phyloP scores from a whole-genome alignment of 1,139 yeast species.

The Hyphopichia fennica region DNA sequence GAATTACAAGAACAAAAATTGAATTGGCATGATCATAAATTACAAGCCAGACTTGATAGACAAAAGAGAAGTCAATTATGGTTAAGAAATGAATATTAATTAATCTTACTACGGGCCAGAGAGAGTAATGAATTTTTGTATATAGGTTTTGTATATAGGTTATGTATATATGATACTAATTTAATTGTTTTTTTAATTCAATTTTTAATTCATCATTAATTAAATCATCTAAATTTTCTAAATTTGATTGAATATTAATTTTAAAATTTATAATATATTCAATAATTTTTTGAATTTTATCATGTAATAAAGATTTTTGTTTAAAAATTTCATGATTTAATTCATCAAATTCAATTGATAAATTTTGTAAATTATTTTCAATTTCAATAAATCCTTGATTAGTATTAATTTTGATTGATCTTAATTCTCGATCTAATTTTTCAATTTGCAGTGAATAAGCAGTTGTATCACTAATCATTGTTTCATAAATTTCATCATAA shows the following conservation, averaged over 20 bases:
- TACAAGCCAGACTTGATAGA: constrained; percentile 51
- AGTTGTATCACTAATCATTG: constrained; percentile 54
- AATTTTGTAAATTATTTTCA: constrained; percentile 57
- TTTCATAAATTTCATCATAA: constrained; percentile 59
- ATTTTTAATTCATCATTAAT: constrained; percentile 38
- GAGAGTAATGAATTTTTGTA: background rate
- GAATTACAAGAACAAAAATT: constrained; percentile 15
- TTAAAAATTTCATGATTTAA: constrained; percentile 47
- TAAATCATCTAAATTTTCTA: constrained; percentile 55
- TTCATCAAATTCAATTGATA: constrained; percentile 56
- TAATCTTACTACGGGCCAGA: too few relatives aligned
- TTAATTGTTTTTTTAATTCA: constrained; percentile 12
- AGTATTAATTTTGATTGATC: constrained; percentile 50
- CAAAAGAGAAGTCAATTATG: constrained; percentile 57
- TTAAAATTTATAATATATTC: constrained; percentile 64
- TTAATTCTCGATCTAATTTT: constrained; percentile 60
- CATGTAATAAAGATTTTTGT: constrained; percentile 50
- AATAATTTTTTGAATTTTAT: constrained; percentile 56
- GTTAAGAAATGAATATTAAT: constrained; percentile 57
- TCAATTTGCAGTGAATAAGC: constrained; percentile 66
- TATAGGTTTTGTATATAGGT: background rate
- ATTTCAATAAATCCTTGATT: constrained; percentile 56
- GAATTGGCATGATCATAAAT: constrained; percentile 9
- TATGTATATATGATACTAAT: background rate
- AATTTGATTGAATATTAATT: constrained; percentile 57